Evolutionary conservation across 2,329 filamentous ascomycete genomes (phyloP).

Genomic region (Calonectria pseudoreteaudii): DNA sequence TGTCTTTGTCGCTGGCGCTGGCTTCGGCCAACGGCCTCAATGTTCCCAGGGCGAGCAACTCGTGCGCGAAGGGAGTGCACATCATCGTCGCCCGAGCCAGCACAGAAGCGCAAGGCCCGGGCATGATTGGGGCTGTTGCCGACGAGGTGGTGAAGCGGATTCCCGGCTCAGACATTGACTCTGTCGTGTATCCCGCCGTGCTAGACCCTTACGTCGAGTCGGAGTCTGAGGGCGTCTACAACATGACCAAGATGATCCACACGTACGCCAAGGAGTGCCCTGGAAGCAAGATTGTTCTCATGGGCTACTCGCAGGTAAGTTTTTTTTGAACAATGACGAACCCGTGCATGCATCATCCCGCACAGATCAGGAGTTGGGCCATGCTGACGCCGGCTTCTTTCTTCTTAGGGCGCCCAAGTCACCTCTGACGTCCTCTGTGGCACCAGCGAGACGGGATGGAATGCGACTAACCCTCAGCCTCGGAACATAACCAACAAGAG

Average conservation of each 20-base stretch:
- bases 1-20: constrained; percentile 7
- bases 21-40: not conserved
- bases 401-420: constrained; percentile 36
- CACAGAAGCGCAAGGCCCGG: constrained; percentile 31
- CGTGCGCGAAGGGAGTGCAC: constrained; percentile 32
- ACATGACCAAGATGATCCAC: constrained; percentile 18
- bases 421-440: constrained; percentile 38
- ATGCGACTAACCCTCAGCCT: constrained; percentile 27
- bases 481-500: constrained; percentile 22
- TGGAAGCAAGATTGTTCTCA: constrained; percentile 33
- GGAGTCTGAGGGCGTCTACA: constrained; percentile 31
- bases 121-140: constrained; percentile 38
- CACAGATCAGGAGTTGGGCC: not conserved
- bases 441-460: constrained; percentile 34
- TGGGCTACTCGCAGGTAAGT: constrained; percentile 38
- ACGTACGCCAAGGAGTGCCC: constrained; percentile 31
- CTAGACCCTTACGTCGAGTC: constrained; percentile 32
- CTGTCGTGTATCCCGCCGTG: constrained; percentile 33
- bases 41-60: not conserved
- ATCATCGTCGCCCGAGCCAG: constrained; percentile 38
- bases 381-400: not conserved
- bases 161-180: constrained; percentile 14
- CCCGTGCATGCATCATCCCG: not conserved
- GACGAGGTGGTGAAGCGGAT: constrained; percentile 24
- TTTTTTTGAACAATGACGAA: not conserved